Conservation (phyloP, 1,284 basidiomycete genomes). For the Mycosarcoma maydis region DNA sequence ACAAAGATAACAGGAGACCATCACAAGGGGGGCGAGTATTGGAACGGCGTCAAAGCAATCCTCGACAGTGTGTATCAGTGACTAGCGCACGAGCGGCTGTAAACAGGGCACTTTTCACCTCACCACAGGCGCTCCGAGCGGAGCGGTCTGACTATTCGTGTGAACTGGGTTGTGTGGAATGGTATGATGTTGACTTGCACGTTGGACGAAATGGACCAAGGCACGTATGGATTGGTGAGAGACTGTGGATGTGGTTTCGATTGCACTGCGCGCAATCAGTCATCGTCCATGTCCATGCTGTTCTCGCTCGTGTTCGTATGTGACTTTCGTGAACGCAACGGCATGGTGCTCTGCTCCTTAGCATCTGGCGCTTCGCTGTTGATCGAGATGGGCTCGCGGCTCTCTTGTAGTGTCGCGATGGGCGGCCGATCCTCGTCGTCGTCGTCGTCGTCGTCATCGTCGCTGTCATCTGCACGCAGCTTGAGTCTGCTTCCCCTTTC, state of each 20-base stretch:
- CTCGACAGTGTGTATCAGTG: constrained; percentile 42
- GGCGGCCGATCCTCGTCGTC: constrained; percentile 32
- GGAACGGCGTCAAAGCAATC: constrained; percentile 28
- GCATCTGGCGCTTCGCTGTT: constrained; percentile 5
- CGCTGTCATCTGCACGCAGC: constrained; percentile 24
- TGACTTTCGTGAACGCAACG: constrained; percentile 27
- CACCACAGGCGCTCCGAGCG: too few species aligned
- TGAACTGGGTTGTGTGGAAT: too few species aligned
- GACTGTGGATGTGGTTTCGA: too few species aligned
- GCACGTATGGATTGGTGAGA: too few species aligned
- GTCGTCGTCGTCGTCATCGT: constrained; percentile 19
- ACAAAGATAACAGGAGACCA: constrained; percentile 67
- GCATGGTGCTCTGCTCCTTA: constrained; percentile 8
- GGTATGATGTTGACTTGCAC: too few species aligned
- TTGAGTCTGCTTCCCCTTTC: constrained; percentile 22
- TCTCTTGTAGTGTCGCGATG: constrained; percentile 24
- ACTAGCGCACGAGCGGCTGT: constrained; percentile 7
- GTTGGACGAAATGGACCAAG: too few species aligned
- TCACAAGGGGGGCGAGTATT: constrained; percentile 30
- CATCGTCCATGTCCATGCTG: constrained; percentile 44
- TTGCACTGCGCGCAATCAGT: constrained; percentile 8
- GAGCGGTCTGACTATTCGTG: too few species aligned
- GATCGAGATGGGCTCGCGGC: constrained; percentile 2
- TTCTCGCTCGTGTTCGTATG: constrained; percentile 2
- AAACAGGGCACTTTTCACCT: neutral